Evolutionary conservation across 2,329 filamentous ascomycete species (phyloP), one percentile per base, ranked within the genome.

Genomic region (Fusarium continuum): DNA sequence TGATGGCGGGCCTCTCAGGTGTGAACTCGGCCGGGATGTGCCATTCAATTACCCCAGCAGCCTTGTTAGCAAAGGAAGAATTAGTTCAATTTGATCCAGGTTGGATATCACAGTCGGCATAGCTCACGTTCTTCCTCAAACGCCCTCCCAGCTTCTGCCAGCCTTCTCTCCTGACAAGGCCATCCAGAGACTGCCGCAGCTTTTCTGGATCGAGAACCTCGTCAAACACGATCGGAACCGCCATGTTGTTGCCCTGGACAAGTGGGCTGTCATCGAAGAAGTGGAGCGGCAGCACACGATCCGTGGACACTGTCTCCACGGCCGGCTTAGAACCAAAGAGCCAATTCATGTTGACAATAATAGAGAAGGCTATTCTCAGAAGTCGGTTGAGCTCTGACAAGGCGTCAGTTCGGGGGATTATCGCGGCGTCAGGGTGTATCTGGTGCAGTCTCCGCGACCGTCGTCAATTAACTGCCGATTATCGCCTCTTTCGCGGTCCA

Each of bases 171-270:
- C 52, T 47, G 13, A 56, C 62, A 9, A 65, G 38, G 0, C 4
- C 39, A 2, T 61, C 55, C 0, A 65, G 55, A 6, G 51, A 47
- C 1, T 8, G 10, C 2, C 19, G 51, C 6, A 65, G 51, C 17
- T 45, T 61, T 10, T 31, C 39, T 6, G 51, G 60, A 17, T 65
- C 52, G 10, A 65, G 44, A 1, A 65, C 47, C 9, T 51, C 60
- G 2, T 61, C 60, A 31, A 65, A 61, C 1, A 61, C 60, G 4
- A 61, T 64, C 5, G 57, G 48, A 29, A 60, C 51, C n/a, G 56
- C 53, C 51, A 65, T 38, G 5, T 55, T 59, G 6, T 60, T 56
- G 13, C 55, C 49, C 31, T 63, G 41, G 3, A 57, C 49, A 4
- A 64, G 29, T 9, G 52, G 59, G 8, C 45, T 64, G 17, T 47